Evolutionary conservation across 1,284 basidiomycete species (phyloP), one percentile per base, ranked within the genome.

Genomic region (Xerocomus nothofagi): DNA sequence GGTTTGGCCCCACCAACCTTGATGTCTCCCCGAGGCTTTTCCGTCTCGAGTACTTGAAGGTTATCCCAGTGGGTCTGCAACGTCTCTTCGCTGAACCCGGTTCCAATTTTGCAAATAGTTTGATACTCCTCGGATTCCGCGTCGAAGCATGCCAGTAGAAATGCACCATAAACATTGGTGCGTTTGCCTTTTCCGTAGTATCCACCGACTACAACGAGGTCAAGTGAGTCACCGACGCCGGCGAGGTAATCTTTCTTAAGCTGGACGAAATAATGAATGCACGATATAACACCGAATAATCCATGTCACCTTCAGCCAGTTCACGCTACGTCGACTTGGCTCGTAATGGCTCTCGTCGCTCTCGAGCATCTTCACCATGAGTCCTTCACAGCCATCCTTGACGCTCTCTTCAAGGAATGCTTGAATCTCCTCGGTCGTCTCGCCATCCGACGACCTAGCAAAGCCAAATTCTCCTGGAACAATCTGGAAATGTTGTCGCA

Each of bases 311-410:
- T 99, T 99, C 12, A 99, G 76, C 97, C 97, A 99, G 67, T 99
- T 98, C 56, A 98, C 91, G 70, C 88, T 93, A 36, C 97, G 78
- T 47, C 94, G 77, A 67, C 91, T 95, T 3, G 97, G 97, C 69
- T 98, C 94, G 68, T 99, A 99, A 59, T 84, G 91, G 63, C 95
- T 93, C 14, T 88, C 88, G 32, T 91, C 84, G 21, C 85, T 91
- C 33, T 94, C 89, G 12, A 99, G 76, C 93, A 98, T 97, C 73
- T 99, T 99, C 54, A 99, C 93, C 97, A 99, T 98, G 42, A 99
- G 78, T 3, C 97, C 97, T 69, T 99, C 97, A 69, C 97, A 99
- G 1, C 96, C 94, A 65, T 98, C 94, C 66, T 94, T 96, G 57
- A 99, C 92, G 67, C 91, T 95, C 59, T 94, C 89, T 63, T 99